Evolutionary conservation across 2,329 filamentous ascomycete species (phyloP).

Genomic region (Neonectria neomacrospora): DNA sequence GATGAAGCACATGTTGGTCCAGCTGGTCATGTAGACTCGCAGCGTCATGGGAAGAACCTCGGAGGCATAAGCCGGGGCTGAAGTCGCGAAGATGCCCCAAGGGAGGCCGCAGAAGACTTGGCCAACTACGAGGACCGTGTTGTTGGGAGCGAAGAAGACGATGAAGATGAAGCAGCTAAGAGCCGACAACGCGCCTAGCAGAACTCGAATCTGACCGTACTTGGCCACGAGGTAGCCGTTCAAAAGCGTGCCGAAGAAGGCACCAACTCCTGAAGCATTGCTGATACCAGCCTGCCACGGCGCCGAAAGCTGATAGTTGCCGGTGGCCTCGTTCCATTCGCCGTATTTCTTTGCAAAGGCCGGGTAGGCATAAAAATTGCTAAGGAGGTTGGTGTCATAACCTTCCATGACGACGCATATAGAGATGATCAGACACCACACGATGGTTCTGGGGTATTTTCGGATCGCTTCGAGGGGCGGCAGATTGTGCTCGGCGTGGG

Average conservation of each 20-base stretch:
- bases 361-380: constrained; percentile 50
- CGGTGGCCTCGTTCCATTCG: constrained; percentile 38
- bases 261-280: constrained; percentile 57
- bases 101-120: constrained; percentile 60
- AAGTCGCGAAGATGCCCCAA: constrained; percentile 57
- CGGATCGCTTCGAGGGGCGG: constrained; percentile 43
- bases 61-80: constrained; percentile 59
- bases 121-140: constrained; percentile 53
- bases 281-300: constrained; percentile 60
- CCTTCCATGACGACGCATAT: constrained; percentile 57
- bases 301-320: constrained; percentile 25
- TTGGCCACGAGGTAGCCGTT: constrained; percentile 59
- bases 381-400: constrained; percentile 50
- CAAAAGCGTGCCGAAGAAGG: constrained; percentile 59
- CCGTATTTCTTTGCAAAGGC: constrained; percentile 40
- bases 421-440: constrained; percentile 52
- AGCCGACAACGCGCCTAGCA: constrained; percentile 53
- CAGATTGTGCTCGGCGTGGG: constrained; percentile 40
- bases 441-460: constrained; percentile 50
- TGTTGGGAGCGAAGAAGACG: constrained; percentile 56
- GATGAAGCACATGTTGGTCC: constrained; percentile 59
- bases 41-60: constrained; percentile 54
- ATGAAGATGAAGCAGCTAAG: constrained; percentile 58
- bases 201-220: constrained; percentile 55
- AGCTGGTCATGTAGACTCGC: constrained; percentile 56